Evolutionary conservation across 305 asterid genomes (phyloP), one percentile per base, ranked within the genome.

Genomic region (Fraxinus sp.): DNA sequence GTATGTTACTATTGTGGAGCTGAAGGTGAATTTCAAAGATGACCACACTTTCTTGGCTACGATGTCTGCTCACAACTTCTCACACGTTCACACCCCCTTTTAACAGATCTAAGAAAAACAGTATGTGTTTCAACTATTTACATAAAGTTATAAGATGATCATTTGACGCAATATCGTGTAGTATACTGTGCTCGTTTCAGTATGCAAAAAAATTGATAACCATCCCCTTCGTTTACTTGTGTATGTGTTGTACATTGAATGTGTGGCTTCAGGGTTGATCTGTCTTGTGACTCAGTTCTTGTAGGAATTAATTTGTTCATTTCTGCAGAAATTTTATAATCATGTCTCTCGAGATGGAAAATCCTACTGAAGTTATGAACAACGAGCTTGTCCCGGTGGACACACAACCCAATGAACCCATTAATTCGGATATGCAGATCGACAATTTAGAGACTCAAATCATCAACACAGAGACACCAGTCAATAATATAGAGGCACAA

Each of bases 341-440:
- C 59, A 16, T 75, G 30, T 80, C 52, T 66, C 32, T 88, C 1
- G 37, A 66, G 74, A 66, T 79, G 82, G 91, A 91, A 26, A 86
- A 75, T 70, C 88, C 88, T n/a, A 81, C 87, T 24, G 73, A 79
- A 8, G 41, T 84, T 41, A 85, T 89, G 89, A 90, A 87, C 76
- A 85, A 89, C 32, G 97, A 91, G 85, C 90, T 91, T 18, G 92
- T 88, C 5, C 80, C 89, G 13, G 59, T 86, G 81, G 92, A 66
- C 18, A 24, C 89, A 35, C 88, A 86, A 26, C 82, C 59, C 24
- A 33, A 84, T 0, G 92, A 16, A 18, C 66, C 74, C 3, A 10
- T 66, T 36, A 28, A 90, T 62, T 75, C 88, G 3, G 94, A 90
- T 3, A 83, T 89, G 91, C 89, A 89, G 66, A 87, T 90, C 0